These are phyloP conservation scores for thale cress (Arabidopsis thaliana) DNA, from an alignment of 345 rosid species.

Conservation along the genomic window TAIR10.1 NC_003070.9:20943001-20943500, in stretches of 20 bases:
- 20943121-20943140: background rate
- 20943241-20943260: background rate
- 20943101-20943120: conserved; percentile 16
- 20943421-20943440: too few relatives aligned
- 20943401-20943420: too few relatives aligned
- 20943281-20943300: background rate
- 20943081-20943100: conserved; percentile 4
- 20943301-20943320: background rate
- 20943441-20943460: too few relatives aligned
- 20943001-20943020: conserved; percentile 11
- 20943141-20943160: background rate
- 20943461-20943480: background rate
- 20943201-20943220: background rate
- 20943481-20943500: background rate
- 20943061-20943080: background rate
- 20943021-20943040: conserved; percentile 5
- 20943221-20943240: background rate
- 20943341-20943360: too few relatives aligned
- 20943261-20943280: background rate
- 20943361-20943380: too few relatives aligned
- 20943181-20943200: conserved; percentile 8
- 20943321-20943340: background rate
- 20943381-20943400: too few relatives aligned
- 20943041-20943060: background rate
- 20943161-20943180: background rate